phyloP scores from a whole-genome alignment of 106 monocot species.

The Gastrodia elata region DNA sequence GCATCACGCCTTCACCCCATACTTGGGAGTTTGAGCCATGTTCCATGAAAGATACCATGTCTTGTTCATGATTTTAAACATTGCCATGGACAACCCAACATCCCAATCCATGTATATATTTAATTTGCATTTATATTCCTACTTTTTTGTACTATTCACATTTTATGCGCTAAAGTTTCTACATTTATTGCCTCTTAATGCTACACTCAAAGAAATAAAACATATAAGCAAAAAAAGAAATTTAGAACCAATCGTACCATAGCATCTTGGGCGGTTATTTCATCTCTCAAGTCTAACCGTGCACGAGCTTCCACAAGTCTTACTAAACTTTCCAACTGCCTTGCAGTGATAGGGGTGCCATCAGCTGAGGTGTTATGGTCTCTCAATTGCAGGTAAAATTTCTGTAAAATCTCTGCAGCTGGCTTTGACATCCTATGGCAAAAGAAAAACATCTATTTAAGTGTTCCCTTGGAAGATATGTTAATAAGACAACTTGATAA shows the following conservation, averaged over 20 bases:
- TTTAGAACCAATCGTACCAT: conserved; percentile 29
- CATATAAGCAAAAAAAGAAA: not conserved
- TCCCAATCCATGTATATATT: no score
- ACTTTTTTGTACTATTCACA: no score
- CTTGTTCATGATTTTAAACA: no score
- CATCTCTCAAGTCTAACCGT: conserved; percentile 85
- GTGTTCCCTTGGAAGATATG: no score
- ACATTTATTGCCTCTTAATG: not conserved
- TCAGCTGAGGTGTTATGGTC: conserved; percentile 76
- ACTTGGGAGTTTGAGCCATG: no score
- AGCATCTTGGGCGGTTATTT: conserved; percentile 87
- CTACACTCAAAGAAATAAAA: not conserved
- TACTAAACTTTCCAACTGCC: conserved; percentile 93
- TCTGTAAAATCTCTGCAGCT: conserved; percentile 82
- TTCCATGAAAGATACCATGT: no score
- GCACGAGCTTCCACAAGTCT: conserved; percentile 97
- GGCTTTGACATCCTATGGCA: conserved; percentile 61
- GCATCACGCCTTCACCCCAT: no score
- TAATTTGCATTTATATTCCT: no score
- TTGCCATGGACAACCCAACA: no score
- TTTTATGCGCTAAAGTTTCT: not conserved
- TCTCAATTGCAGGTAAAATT: conserved; percentile 82
- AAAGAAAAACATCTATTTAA: no score
- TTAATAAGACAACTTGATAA: not conserved
- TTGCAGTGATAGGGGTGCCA: conserved; percentile 93